Evolutionary conservation across 148 eudicot species (phyloP).

Genomic region (Vaccinium corymbosum): DNA sequence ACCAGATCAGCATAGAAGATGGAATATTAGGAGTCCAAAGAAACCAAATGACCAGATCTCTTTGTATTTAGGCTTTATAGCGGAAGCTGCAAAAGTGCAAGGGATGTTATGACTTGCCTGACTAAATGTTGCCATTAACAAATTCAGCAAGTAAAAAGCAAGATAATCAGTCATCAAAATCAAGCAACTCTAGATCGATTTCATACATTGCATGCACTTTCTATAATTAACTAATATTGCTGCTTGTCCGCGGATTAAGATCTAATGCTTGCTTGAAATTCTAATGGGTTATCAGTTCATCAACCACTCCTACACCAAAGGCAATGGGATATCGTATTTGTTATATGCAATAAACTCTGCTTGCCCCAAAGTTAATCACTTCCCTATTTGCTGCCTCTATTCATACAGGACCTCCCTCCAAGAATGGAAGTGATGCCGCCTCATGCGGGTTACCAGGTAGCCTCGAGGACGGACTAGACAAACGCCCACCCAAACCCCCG

Average conservation of each 20-base stretch:
- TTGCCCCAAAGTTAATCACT: background rate
- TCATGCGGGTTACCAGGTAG: too few species aligned
- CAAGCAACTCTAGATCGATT: background rate
- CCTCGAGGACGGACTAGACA: background rate
- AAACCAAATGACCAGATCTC: constrained; percentile 6
- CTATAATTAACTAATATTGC: background rate
- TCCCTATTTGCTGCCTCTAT: too few species aligned
- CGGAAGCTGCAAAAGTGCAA: constrained; percentile 23
- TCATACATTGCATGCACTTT: background rate
- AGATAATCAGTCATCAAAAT: background rate
- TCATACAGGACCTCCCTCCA: too few species aligned
- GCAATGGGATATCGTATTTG: background rate
- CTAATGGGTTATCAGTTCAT: background rate
- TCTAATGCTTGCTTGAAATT: background rate
- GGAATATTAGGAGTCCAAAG: constrained; percentile 17
- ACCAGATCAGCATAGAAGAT: constrained; percentile 16
- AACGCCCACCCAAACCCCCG: background rate
- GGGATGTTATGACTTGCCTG: background rate
- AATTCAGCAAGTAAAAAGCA: background rate
- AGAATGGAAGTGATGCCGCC: too few species aligned
- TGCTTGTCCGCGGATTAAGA: background rate
- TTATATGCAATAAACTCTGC: background rate
- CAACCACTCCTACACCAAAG: background rate
- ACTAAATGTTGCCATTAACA: background rate
- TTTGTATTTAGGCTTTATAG: constrained; percentile 5